Evolutionary conservation across 176 grass and related monocot species (phyloP), one percentile per base, ranked within the genome.

Genomic region (Oryza glaberrima): DNA sequence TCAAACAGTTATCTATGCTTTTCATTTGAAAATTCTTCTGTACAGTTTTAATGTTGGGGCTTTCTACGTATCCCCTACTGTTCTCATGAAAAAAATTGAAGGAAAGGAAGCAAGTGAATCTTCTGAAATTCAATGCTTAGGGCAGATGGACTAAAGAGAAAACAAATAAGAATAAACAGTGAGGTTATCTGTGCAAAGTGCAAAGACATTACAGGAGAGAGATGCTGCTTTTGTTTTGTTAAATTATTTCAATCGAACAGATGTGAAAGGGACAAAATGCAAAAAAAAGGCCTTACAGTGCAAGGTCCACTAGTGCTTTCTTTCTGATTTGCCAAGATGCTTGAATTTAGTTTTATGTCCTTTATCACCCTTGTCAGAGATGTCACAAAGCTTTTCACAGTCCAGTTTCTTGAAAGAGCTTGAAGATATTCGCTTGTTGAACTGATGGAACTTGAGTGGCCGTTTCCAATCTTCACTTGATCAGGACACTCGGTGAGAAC

Each of bases 401-500:
- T 96, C 96, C 96, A 99, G 83, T 66, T 32, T 80, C 96, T 99
- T 45, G 93, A 99, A 92, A 96, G 92, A 81, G 90, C 88, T 63
- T 90, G 83, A 82, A 96, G 66, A 81, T 85, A 91, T 46, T 96
- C 96, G 75, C 51, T 88, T 78, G 92, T 90, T 76, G 96, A 92
- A 83, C 86, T 92, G 83, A 96, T 54, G 43, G 88, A 81, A 82
- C 88, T 89, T 77, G 86, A 80, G 77, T 92, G 81, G 73, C 61
- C 73, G n/a, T 84, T 69, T 46, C 85, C 79, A 60, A 82, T 88
- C 85, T 96, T 99, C 73, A 95, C 52, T 92, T 99, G 90, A 67
- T 91, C 89, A 82, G 96, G 96, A 70, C 88, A 94, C 67, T 99
- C 96, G 75, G 92, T 85, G 17, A 99, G 83, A 86, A 99, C 80